These are phyloP conservation scores for Aureobasidium subglaciale DNA, from an alignment of 2,329 filamentous ascomycete genomes.

Conservation along the genomic window DNA sequence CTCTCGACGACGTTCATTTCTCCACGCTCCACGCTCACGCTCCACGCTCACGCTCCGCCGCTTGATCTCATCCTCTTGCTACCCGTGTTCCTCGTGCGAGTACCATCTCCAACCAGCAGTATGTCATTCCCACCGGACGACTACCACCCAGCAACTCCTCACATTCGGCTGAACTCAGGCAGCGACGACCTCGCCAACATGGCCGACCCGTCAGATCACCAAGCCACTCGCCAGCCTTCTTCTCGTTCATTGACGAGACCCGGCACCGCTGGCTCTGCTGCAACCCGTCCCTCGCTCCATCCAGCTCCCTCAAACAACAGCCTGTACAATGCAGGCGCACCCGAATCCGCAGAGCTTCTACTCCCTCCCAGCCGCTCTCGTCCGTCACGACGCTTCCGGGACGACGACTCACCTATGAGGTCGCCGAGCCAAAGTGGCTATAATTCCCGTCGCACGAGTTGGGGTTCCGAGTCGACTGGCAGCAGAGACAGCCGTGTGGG, in stretches of 20 bases:
- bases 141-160: slow-evolving; percentile 36
- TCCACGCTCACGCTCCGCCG: neutral
- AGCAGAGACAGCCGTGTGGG: slow-evolving; percentile 47
- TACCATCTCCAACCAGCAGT: neutral
- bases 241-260: slow-evolving; percentile 40
- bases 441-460: slow-evolving; percentile 58
- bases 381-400: slow-evolving; percentile 41
- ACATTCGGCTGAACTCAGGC: slow-evolving; percentile 59
- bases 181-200: slow-evolving; percentile 45
- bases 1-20: neutral
- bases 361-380: slow-evolving; percentile 44
- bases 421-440: slow-evolving; percentile 45
- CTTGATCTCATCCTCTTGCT: neutral
- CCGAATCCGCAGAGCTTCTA: slow-evolving; percentile 44
- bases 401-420: slow-evolving; percentile 44
- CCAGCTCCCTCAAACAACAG: slow-evolving; percentile 23
- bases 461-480: slow-evolving; percentile 51
- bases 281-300: slow-evolving; percentile 29
- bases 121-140: slow-evolving; percentile 14
- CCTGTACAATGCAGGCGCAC: slow-evolving; percentile 30
- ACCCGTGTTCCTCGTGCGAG: neutral
- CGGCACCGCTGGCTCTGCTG: slow-evolving; percentile 30
- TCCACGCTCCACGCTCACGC: neutral
- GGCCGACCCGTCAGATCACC: slow-evolving; percentile 29
- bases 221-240: slow-evolving; percentile 34